Evolutionary conservation across 1,284 basidiomycete genomes (phyloP).

Genomic region (Cystobasidium sp.): DNA sequence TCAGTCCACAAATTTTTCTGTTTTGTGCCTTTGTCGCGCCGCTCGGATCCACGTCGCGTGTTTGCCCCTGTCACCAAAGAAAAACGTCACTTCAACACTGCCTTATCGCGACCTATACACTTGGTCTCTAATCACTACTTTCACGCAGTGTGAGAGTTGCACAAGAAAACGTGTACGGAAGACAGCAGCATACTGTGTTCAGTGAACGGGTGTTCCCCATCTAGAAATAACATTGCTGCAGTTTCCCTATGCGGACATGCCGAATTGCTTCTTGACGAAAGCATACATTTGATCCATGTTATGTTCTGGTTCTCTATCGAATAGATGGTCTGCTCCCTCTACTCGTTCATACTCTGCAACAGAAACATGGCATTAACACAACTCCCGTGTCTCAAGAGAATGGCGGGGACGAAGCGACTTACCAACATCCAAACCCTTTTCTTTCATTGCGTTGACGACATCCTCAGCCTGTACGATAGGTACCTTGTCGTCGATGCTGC

Average conservation of each 20-base stretch:
- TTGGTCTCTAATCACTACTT: too few relatives aligned
- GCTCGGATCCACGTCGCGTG: too few relatives aligned
- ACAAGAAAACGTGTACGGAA: too few relatives aligned
- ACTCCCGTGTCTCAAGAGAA: not conserved
- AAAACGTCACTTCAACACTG: too few relatives aligned
- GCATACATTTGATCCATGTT: constrained; percentile 50
- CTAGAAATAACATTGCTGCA: too few relatives aligned
- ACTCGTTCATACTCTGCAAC: constrained; percentile 43
- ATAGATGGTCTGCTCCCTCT: constrained; percentile 51
- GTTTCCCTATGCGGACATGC: not conserved
- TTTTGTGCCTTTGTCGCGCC: too few relatives aligned
- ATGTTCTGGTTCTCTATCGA: constrained; percentile 44
- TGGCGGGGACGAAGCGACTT: not conserved
- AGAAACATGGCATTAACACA: not conserved
- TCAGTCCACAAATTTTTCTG: too few relatives aligned
- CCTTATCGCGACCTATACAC: too few relatives aligned
- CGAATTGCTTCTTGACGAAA: constrained; percentile 46
- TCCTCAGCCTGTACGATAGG: constrained; percentile 49
- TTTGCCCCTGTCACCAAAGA: too few relatives aligned
- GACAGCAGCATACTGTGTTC: too few relatives aligned
- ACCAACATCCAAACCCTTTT: constrained; percentile 33
- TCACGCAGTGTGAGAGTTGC: too few relatives aligned
- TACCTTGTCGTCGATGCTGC: constrained; percentile 53
- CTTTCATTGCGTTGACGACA: constrained; percentile 48
- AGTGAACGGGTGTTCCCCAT: not conserved